phyloP scores from a whole-genome alignment of 106 monocot species.

The Phalaenopsis equestris region DNA sequence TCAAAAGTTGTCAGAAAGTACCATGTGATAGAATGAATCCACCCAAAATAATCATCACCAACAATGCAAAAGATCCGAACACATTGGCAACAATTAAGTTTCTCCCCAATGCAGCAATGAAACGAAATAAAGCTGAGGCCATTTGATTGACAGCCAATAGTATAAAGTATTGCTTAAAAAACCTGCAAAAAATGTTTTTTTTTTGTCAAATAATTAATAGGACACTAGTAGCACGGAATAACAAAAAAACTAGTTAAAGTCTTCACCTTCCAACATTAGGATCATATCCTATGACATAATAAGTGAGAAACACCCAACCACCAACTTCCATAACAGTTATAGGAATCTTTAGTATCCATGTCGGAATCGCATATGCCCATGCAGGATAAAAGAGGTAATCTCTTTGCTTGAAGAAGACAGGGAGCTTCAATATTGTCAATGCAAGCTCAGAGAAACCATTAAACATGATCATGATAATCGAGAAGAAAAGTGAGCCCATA shows the following conservation, averaged over 20 bases:
- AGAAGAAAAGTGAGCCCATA: constrained; percentile 39
- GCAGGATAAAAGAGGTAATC: constrained; percentile 42
- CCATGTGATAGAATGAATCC: constrained; percentile 33
- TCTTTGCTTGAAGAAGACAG: constrained; percentile 60
- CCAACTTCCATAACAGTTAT: constrained; percentile 40
- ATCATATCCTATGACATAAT: constrained; percentile 55
- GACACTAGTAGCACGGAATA: neutral
- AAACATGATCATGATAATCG: constrained; percentile 21
- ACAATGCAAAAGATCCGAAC: constrained; percentile 20
- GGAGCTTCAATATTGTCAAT: constrained; percentile 40
- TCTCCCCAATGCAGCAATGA: constrained; percentile 26
- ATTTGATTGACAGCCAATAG: constrained; percentile 24
- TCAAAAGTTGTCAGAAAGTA: neutral
- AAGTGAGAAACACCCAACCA: constrained; percentile 30
- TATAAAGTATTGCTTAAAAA: constrained; percentile 38
- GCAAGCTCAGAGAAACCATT: constrained; percentile 51
- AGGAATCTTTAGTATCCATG: constrained; percentile 52
- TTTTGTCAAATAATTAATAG: neutral
- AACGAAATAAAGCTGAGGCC: constrained; percentile 37
- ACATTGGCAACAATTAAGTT: constrained; percentile 32
- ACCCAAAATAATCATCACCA: constrained; percentile 26
- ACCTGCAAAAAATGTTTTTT: constrained; percentile 10
- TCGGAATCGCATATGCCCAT: constrained; percentile 50
- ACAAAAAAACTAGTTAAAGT: neutral
- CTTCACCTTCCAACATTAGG: constrained; percentile 37